These are phyloP conservation scores for Ceratocystiopsis sp. DNA, from an alignment of 2,329 filamentous ascomycete species.

Conservation along the genomic window DNA sequence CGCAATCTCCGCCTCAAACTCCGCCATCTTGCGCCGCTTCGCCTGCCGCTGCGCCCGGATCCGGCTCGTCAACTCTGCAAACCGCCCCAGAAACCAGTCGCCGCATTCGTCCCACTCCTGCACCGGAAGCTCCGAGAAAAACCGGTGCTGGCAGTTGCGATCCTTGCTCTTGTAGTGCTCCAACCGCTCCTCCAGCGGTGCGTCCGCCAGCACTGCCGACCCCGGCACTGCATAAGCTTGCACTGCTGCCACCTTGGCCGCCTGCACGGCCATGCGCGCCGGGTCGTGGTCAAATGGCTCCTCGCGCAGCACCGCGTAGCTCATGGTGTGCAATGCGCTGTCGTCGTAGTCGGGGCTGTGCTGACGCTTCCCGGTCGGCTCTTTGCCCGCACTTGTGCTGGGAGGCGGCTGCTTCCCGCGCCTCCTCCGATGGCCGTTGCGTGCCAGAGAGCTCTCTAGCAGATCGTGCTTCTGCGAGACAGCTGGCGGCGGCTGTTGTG, in stretches of 20 bases:
- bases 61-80: constrained; percentile 29
- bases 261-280: constrained; percentile 19
- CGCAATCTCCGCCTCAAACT: constrained; percentile 39
- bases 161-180: constrained; percentile 30
- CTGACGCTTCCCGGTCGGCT: constrained; percentile 22
- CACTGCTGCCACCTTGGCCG: constrained; percentile 10
- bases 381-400: not conserved
- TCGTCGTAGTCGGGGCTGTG: constrained; percentile 39
- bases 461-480: constrained; percentile 11
- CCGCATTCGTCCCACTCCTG: constrained; percentile 42
- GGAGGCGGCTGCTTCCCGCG: constrained; percentile 2
- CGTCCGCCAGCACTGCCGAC: constrained; percentile 9
- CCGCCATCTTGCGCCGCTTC: constrained; percentile 31
- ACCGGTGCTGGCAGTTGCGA: constrained; percentile 24
- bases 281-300: constrained; percentile 43
- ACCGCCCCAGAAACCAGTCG: constrained; percentile 41
- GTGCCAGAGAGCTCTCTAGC: constrained; percentile 10
- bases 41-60: constrained; percentile 29
- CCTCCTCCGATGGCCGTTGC: constrained; percentile 1
- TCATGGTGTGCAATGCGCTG: constrained; percentile 33
- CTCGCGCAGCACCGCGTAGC: constrained; percentile 29
- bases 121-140: constrained; percentile 36
- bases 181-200: constrained; percentile 28
- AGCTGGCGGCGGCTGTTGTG: constrained; percentile 4
- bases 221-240: too few species aligned